Evolutionary conservation across 192 early-diverging fungal genomes (phyloP).

Genomic region (Gonapodya prolifera): DNA sequence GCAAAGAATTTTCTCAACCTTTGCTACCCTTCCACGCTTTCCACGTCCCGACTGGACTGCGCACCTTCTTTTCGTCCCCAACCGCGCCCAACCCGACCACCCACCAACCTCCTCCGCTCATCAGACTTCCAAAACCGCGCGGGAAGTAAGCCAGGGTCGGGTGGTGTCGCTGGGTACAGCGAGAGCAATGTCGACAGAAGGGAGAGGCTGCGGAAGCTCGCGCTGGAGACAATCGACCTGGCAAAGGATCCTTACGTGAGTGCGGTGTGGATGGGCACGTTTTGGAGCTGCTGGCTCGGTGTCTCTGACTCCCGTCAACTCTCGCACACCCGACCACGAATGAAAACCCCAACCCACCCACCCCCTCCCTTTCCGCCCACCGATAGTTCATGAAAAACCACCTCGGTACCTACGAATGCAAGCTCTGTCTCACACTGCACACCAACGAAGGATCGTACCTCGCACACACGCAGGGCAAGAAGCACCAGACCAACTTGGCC

Average conservation of each 20-base stretch:
- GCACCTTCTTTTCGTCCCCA: no score
- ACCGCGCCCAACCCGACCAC: neutral
- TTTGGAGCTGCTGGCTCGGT: no score
- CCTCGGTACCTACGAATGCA: constrained; percentile 44
- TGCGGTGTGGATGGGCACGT: no score
- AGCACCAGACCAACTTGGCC: constrained; percentile 89
- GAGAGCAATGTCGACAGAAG: constrained; percentile 85
- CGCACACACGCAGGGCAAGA: constrained; percentile 96
- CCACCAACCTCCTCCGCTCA: neutral
- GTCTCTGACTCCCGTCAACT: no score
- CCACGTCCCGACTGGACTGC: no score
- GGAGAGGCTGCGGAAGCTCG: constrained; percentile 87
- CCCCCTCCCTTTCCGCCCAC: no score
- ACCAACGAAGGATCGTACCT: constrained; percentile 91
- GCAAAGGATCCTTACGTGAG: constrained; percentile 62
- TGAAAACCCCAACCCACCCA: no score
- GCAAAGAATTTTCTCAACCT: no score
- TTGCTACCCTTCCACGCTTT: no score
- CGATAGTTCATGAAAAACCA: constrained; percentile 91
- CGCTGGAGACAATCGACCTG: constrained; percentile 90
- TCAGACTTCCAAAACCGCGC: constrained; percentile 61
- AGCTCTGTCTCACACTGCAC: constrained; percentile 66
- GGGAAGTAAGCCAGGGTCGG: constrained; percentile 80
- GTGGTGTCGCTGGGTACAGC: constrained; percentile 66
- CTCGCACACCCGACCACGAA: no score